These are phyloP conservation scores for Xerocomus potaroensis DNA, from an alignment of 768 basidiomycete species.

Conservation along the genomic window DNA sequence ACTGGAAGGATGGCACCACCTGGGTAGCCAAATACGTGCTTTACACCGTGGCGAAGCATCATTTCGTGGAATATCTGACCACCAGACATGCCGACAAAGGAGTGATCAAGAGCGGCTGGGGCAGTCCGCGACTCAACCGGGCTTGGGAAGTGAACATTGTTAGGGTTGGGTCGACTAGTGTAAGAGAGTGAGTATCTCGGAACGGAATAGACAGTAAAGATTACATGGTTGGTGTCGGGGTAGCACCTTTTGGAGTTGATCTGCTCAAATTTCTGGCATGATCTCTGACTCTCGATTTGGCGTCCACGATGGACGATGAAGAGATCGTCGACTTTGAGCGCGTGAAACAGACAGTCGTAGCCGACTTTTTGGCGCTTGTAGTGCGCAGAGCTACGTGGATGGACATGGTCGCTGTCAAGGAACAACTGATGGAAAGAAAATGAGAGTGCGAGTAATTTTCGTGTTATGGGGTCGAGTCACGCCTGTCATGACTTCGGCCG, in stretches of 20 bases:
- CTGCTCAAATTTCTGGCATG: conserved; percentile 74
- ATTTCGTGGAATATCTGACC: conserved; percentile 99
- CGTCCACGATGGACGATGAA: conserved; percentile 61
- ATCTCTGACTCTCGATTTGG: conserved; percentile 75
- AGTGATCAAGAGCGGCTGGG: conserved; percentile 61
- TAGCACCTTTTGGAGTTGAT: conserved; percentile 56
- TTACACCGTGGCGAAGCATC: conserved; percentile 96
- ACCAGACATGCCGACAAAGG: conserved; percentile 91
- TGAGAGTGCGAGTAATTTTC: conserved; percentile 3
- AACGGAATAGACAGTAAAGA: conserved; percentile 6
- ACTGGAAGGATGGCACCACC: conserved; percentile 98
- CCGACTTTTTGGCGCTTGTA: conserved; percentile 36
- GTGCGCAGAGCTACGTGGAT: conserved; percentile 41
- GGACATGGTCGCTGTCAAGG: conserved; percentile 35
- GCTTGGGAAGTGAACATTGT: conserved; percentile 34
- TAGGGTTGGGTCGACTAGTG: conserved; percentile 46
- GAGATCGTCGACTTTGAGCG: conserved; percentile 51
- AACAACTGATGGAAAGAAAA: conserved; percentile 7
- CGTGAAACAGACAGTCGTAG: conserved; percentile 32
- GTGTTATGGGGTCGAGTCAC: conserved; percentile 18
- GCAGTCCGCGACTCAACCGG: conserved; percentile 37
- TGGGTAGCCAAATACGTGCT: conserved; percentile 97
- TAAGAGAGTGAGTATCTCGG: conserved; percentile 40
- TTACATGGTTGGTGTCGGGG: conserved; percentile 62
- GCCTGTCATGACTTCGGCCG: conserved; percentile 22